phyloP scores from a whole-genome alignment of 139 green algal species.

The Chlorella vulgaris region DNA sequence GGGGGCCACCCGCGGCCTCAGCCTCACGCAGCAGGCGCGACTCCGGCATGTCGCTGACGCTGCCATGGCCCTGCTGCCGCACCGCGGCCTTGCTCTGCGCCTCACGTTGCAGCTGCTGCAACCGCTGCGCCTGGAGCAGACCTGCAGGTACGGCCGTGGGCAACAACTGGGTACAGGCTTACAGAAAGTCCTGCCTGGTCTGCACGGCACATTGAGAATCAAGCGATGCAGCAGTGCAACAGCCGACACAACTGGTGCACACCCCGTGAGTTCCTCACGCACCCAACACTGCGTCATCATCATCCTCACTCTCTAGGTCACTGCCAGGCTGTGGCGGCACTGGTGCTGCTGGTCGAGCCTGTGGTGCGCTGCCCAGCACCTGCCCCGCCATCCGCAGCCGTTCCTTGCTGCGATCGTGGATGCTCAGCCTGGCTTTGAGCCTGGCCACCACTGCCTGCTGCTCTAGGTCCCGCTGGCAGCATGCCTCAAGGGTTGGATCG shows the following conservation, averaged over 20 bases:
- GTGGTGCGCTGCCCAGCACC: slow-evolving; percentile 15
- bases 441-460: slow-evolving; percentile 3
- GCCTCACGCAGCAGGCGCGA: neutral
- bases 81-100: neutral
- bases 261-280: too few species aligned
- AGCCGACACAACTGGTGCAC: too few species aligned
- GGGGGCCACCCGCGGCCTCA: neutral
- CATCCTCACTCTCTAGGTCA: neutral
- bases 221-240: too few species aligned
- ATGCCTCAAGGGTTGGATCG: slow-evolving; percentile 40
- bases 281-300: too few species aligned
- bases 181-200: too few species aligned
- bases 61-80: slow-evolving; percentile 15
- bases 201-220: too few species aligned
- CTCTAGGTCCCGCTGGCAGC: slow-evolving; percentile 39
- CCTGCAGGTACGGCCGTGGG: slow-evolving; percentile 5
- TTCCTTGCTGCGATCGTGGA: slow-evolving; percentile 35
- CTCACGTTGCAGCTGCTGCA: slow-evolving; percentile 13
- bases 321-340: neutral
- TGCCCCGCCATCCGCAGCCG: neutral
- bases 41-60: neutral
- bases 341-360: neutral
- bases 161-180: too few species aligned
- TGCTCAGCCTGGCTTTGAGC: slow-evolving; percentile 30
- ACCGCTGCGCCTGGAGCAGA: neutral